phyloP scores from a whole-genome alignment of 768 basidiomycete genomes.

The Xerocomellus amylosporus region DNA sequence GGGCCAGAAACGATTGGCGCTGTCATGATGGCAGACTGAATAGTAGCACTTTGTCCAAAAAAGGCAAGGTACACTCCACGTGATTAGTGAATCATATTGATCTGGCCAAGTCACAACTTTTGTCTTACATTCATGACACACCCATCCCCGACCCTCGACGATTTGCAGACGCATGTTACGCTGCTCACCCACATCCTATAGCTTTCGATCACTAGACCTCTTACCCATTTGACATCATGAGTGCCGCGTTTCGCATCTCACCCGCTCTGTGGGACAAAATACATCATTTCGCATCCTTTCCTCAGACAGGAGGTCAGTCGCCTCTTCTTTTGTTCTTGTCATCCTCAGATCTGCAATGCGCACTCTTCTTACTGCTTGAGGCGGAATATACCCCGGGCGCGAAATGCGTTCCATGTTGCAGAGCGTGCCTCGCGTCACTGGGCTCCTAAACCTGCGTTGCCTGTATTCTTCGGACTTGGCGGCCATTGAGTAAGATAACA shows the following conservation, averaged over 20 bases:
- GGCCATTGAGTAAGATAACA: neutral
- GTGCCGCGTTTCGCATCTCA: slow-evolving; percentile 63
- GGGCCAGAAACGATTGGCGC: slow-evolving; percentile 20
- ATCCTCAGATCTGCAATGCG: neutral
- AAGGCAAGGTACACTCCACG: neutral
- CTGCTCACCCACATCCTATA: neutral
- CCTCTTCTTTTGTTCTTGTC: neutral
- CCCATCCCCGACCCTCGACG: neutral
- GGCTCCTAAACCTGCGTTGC: neutral
- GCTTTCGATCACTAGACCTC: neutral
- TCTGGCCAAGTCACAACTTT: neutral
- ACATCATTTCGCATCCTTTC: slow-evolving; percentile 87
- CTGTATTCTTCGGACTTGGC: neutral
- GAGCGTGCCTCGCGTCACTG: neutral
- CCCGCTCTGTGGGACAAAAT: slow-evolving; percentile 85
- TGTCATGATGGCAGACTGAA: neutral
- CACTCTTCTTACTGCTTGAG: no score
- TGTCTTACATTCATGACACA: neutral
- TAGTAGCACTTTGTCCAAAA: no score
- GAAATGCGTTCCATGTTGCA: neutral
- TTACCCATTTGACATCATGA: slow-evolving; percentile 28
- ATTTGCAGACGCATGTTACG: slow-evolving; percentile 6
- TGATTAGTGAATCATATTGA: slow-evolving; percentile 10
- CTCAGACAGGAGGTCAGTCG: slow-evolving; percentile 81
- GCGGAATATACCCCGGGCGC: neutral